phyloP scores from a whole-genome alignment of 202 grass and related monocot species.

The Musa balbisiana region DNA sequence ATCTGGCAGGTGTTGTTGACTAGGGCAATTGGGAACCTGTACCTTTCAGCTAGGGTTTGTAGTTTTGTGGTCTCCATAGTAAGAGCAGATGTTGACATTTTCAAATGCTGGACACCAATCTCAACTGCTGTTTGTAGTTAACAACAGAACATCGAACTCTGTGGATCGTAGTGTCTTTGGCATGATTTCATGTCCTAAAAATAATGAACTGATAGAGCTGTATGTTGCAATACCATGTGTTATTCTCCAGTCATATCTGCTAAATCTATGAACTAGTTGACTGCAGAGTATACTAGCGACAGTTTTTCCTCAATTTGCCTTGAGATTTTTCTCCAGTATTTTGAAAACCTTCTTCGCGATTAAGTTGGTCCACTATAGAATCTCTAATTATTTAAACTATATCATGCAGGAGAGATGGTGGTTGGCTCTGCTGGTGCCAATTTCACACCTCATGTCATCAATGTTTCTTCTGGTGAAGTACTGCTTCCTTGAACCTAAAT shows the following conservation, averaged over 20 bases:
- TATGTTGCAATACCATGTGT: not conserved
- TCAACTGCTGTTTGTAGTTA: not conserved
- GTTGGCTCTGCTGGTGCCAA: conserved; percentile 9
- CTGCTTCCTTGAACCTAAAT: too few species aligned
- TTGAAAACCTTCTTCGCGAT: not conserved
- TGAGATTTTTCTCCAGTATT: not conserved
- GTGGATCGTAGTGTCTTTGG: not conserved
- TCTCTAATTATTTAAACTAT: not conserved
- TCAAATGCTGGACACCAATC: not conserved
- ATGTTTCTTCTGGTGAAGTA: conserved; percentile 5
- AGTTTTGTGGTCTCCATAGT: not conserved
- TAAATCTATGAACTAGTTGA: not conserved
- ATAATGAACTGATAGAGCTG: not conserved
- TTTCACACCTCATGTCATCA: conserved; percentile 18
- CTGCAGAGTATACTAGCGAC: not conserved
- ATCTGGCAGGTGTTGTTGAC: not conserved
- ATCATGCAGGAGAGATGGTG: conserved; percentile 10
- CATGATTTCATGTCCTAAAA: not conserved
- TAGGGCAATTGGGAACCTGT: not conserved
- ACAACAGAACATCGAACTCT: not conserved
- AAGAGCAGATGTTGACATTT: not conserved
- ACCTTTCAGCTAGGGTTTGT: not conserved
- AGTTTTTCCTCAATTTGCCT: not conserved
- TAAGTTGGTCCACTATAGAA: not conserved
- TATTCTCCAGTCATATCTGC: not conserved